Conservation (phyloP, 2,329 filamentous ascomycete genomes). For the Sporothrix pallida region DNA sequence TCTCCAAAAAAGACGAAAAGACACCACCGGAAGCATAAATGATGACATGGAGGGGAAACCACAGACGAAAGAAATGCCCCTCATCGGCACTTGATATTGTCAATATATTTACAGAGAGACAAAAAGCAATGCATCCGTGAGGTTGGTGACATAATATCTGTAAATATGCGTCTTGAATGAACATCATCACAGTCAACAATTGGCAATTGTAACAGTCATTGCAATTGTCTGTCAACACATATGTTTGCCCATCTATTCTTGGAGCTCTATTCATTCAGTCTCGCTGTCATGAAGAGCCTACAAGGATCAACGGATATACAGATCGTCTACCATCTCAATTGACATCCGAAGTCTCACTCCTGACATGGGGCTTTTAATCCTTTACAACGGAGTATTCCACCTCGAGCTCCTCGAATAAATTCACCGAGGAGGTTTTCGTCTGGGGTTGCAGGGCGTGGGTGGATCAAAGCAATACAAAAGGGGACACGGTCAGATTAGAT, state of each 20-base stretch:
- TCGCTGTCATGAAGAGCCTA: no score
- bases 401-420: background rate
- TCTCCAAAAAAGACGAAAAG: background rate
- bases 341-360: no score
- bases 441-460: background rate
- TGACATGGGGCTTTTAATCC: background rate
- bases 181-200: background rate
- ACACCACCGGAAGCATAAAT: constrained; percentile 18
- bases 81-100: constrained; percentile 11
- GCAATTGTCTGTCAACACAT: no score
- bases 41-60: constrained; percentile 19
- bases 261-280: no score
- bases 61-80: background rate
- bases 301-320: no score
- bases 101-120: background rate
- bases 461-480: background rate
- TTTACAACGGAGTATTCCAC: background rate
- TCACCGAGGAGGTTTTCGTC: background rate
- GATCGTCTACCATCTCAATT: no score
- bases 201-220: background rate
- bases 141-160: background rate
- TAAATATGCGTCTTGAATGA: background rate
- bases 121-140: background rate
- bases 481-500: background rate
- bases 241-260: no score